Conservation (phyloP, 192 early-diverging fungal genomes). For the Chytriomyces sp. region DNA sequence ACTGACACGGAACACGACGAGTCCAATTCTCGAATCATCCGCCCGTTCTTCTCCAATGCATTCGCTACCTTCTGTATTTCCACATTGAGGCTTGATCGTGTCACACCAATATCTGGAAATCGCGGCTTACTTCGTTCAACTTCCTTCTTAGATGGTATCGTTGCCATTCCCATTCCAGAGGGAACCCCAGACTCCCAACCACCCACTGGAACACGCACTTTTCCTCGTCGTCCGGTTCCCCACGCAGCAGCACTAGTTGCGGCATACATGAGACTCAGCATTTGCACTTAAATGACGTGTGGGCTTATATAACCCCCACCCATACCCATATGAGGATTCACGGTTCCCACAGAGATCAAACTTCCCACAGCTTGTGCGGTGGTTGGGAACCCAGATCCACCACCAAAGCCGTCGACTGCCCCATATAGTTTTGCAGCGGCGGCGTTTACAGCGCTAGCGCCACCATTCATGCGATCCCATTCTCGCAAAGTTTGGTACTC, state of each 20-base stretch:
- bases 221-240: conserved; percentile 14
- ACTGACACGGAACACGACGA: neutral
- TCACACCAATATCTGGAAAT: conserved; percentile 9
- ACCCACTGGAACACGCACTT: conserved; percentile 23
- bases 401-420: neutral
- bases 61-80: conserved; percentile 18
- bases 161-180: conserved; percentile 27
- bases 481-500: conserved; percentile 24
- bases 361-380: neutral
- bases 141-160: neutral
- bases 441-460: conserved; percentile 13
- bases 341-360: neutral
- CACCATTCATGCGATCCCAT: conserved; percentile 20
- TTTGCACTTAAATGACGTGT: conserved; percentile 26
- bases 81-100: neutral
- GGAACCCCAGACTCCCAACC: conserved; percentile 21
- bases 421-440: conserved; percentile 10
- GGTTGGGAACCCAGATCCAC: neutral
- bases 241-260: conserved; percentile 16
- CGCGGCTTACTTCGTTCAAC: neutral
- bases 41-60: neutral
- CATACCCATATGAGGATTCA: neutral
- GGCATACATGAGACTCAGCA: conserved; percentile 21
- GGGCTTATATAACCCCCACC: conserved; percentile 25
- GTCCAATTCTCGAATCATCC: neutral